Evolutionary conservation across 352 stramenopile genomes (phyloP), one percentile per base, ranked within the genome.

Genomic region (Globisporangium nagaii): DNA sequence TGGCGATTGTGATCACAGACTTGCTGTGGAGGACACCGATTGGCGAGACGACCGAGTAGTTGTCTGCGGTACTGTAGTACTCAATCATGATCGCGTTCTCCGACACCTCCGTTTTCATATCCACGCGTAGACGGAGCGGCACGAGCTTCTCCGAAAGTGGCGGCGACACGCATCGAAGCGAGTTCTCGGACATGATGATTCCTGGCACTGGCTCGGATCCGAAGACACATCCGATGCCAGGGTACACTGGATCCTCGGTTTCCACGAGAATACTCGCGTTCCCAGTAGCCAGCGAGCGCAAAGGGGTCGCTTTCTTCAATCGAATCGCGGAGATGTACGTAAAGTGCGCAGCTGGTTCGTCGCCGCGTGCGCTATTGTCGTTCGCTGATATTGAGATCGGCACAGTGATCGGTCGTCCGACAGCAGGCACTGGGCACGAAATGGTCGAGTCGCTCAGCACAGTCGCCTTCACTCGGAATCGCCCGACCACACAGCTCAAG

Each of bases 1-100:
- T 51, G 19, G 55, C 31, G 22, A 83, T 51, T 5, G 19, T 37
- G 27, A 80, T 49, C 30, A 42, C 49, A 42, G 73, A 67, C 7
- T 57, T 58, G 10, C 39, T 43, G 35, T 75, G 62, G 17, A 85
- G 45, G 6, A 83, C 56, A 6, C 65, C 56, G 56, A 61, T 72
- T 0, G 42, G 36, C 34, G 72, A 67, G 25, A 50, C 60, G 12
- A 83, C 37, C 3, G 20, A 49, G 31, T 60, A 48, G 8, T 30
- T 11, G 2, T 51, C 56, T 28, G 42, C 2, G 3, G 48, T 48
- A 20, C 25, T 41, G 39, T 71, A 68, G 48, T 66, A 70, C 41
- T 75, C 59, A 10, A 85, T 48, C 22, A 66, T 45, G 20, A 81
- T 4, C 4, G 65, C 60, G 19, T 85, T 85, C 50, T 73, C 59